Evolutionary conservation across 2,329 filamentous ascomycete genomes (phyloP).

Genomic region (Aspergillus phoenicis): DNA sequence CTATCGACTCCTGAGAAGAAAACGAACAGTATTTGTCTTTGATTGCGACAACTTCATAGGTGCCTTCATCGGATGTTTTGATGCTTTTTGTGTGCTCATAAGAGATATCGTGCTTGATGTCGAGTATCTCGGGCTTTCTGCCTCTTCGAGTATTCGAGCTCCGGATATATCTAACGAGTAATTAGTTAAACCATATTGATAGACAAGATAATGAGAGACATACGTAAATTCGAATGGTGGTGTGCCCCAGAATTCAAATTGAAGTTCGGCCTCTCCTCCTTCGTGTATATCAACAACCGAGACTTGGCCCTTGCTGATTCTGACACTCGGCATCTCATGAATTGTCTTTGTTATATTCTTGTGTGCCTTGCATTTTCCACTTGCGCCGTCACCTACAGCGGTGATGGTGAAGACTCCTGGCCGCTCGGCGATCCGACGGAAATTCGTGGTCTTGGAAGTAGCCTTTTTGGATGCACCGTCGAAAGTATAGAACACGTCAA

Average conservation of each 20-base stretch:
- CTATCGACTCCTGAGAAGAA: constrained; percentile 66
- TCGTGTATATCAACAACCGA: constrained; percentile 92
- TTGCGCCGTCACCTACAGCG: constrained; percentile 82
- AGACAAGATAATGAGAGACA: constrained; percentile 26
- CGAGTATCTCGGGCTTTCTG: constrained; percentile 76
- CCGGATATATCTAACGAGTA: constrained; percentile 67
- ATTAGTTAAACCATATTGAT: constrained; percentile 15
- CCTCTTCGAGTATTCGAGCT: constrained; percentile 81
- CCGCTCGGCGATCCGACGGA: constrained; percentile 89
- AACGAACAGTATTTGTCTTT: constrained; percentile 92
- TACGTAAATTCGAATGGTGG: constrained; percentile 94
- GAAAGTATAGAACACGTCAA: constrained; percentile 91
- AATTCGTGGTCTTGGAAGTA: constrained; percentile 70
- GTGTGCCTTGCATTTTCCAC: constrained; percentile 75
- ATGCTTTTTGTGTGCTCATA: constrained; percentile 80
- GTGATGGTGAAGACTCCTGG: constrained; percentile 88
- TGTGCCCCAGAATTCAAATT: constrained; percentile 93
- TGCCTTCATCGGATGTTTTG: constrained; percentile 87
- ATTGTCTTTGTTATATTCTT: constrained; percentile 80
- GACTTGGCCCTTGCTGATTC: constrained; percentile 80
- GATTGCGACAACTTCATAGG: constrained; percentile 95
- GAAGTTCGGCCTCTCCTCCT: constrained; percentile 87
- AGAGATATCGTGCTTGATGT: constrained; percentile 85
- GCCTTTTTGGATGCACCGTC: constrained; percentile 77
- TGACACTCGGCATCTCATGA: constrained; percentile 88